phyloP scores from a whole-genome alignment of 2,329 filamentous ascomycete species.

The Sporothrix schenckii region DNA sequence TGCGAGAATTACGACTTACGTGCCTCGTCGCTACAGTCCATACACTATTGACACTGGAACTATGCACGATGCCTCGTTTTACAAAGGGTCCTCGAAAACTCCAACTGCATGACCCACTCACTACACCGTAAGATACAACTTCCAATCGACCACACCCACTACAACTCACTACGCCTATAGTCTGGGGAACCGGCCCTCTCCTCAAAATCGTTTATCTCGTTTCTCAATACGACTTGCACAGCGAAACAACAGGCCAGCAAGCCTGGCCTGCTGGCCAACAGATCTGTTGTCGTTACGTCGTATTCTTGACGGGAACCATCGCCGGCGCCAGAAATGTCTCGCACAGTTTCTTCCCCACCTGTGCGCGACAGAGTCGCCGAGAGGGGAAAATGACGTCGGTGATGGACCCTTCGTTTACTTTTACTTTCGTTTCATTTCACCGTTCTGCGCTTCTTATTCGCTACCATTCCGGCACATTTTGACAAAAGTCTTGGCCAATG shows the following conservation, averaged over 20 bases:
- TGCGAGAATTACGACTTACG: conserved; percentile 7
- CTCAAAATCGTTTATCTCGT: neutral
- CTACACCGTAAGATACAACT: neutral
- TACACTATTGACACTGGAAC: too few species aligned
- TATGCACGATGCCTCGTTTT: neutral
- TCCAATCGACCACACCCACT: neutral
- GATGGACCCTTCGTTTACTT: conserved; percentile 12
- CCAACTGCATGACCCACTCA: neutral
- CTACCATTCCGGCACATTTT: neutral
- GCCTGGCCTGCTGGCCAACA: neutral
- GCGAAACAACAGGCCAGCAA: neutral
- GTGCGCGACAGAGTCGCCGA: neutral
- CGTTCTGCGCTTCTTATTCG: neutral
- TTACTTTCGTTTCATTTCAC: neutral
- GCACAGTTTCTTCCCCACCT: conserved; percentile 14
- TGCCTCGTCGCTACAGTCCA: conserved; percentile 6
- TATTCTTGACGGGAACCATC: neutral
- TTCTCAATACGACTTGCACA: neutral
- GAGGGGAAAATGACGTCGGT: conserved; percentile 10
- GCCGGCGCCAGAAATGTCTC: conserved; percentile 1
- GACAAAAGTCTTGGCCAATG: neutral
- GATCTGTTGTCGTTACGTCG: neutral
- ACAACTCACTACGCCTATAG: conserved; percentile 5
- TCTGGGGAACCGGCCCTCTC: conserved; percentile 13
- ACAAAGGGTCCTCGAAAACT: neutral